These are phyloP conservation scores for Ophiorrhiza pumila DNA, from an alignment of 257 asterid species.

Conservation along the genomic window DNA sequence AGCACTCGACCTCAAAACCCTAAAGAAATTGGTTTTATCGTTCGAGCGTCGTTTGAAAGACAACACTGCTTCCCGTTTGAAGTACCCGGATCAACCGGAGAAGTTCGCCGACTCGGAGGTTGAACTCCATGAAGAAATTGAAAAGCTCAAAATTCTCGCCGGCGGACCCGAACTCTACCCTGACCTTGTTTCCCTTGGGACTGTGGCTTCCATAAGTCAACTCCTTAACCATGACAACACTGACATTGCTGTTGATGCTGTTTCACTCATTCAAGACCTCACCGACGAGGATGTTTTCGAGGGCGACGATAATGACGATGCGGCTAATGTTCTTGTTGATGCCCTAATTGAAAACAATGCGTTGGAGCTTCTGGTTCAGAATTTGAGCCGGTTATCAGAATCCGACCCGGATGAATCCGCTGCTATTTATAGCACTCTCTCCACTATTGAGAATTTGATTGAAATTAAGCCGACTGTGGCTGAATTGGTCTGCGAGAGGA, in stretches of 20 bases:
- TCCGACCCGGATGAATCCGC: constrained; percentile 81
- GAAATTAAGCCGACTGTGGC: constrained; percentile 83
- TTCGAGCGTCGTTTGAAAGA: constrained; percentile 92
- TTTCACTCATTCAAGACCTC: constrained; percentile 79
- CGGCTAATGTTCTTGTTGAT: constrained; percentile 75
- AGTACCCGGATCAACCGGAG: constrained; percentile 93
- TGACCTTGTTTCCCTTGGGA: constrained; percentile 74
- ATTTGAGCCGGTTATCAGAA: constrained; percentile 62
- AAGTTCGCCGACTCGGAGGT: constrained; percentile 93
- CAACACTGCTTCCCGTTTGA: constrained; percentile 90
- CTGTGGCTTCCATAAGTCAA: constrained; percentile 67
- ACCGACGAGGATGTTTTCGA: constrained; percentile 92
- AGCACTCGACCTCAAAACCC: constrained; percentile 85
- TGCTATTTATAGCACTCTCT: constrained; percentile 69
- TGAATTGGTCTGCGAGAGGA: constrained; percentile 91
- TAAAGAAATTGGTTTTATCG: constrained; percentile 68
- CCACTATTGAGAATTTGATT: constrained; percentile 76
- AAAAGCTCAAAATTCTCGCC: constrained; percentile 83
- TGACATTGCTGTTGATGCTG: constrained; percentile 80
- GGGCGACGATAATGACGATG: constrained; percentile 84
- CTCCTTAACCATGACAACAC: constrained; percentile 80
- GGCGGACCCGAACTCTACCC: constrained; percentile 96
- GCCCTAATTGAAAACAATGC: constrained; percentile 82
- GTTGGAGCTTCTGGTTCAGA: constrained; percentile 79
- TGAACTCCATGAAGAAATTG: constrained; percentile 92